phyloP scores from a whole-genome alignment of 139 green algal genomes.

The Marvania coccoides region DNA sequence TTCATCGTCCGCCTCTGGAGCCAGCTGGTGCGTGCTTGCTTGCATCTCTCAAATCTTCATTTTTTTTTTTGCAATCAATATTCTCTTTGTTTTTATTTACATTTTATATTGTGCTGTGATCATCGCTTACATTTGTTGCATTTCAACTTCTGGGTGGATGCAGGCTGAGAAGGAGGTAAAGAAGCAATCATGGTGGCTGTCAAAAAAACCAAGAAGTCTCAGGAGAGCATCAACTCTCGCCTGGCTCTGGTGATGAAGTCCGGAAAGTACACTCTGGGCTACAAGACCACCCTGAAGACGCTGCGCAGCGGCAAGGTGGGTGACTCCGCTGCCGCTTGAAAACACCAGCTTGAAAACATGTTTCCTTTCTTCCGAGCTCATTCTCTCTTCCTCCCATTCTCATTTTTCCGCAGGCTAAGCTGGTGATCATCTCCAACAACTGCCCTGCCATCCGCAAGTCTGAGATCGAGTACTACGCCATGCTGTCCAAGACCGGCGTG shows the following conservation, averaged over 20 bases:
- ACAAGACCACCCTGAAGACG: constrained; percentile 97
- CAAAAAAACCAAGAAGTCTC: constrained; percentile 74
- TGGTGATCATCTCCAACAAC: constrained; percentile 98
- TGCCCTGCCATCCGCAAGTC: constrained; percentile 88
- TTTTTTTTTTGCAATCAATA: neutral
- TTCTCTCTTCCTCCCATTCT: neutral
- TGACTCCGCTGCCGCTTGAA: no score
- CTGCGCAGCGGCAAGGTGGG: constrained; percentile 85
- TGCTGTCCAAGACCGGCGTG: constrained; percentile 98
- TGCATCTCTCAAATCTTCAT: no score
- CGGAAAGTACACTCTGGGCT: constrained; percentile 98
- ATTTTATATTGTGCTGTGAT: neutral
- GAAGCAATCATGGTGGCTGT: constrained; percentile 21
- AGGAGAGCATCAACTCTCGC: constrained; percentile 95
- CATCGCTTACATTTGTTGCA: neutral
- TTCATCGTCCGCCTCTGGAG: no score
- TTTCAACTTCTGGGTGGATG: neutral
- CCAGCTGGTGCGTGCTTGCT: no score
- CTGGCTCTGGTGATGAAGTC: constrained; percentile 99
- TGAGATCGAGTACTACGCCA: constrained; percentile 99
- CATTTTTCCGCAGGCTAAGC: constrained; percentile 75
- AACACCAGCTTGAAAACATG: neutral
- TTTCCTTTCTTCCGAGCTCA: neutral
- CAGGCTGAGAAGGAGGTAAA: constrained; percentile 39
- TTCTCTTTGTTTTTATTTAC: neutral